Evolutionary conservation across 441 rosid genomes (phyloP), one percentile per base, ranked within the genome.

Genomic region (Croton laevigatus): DNA sequence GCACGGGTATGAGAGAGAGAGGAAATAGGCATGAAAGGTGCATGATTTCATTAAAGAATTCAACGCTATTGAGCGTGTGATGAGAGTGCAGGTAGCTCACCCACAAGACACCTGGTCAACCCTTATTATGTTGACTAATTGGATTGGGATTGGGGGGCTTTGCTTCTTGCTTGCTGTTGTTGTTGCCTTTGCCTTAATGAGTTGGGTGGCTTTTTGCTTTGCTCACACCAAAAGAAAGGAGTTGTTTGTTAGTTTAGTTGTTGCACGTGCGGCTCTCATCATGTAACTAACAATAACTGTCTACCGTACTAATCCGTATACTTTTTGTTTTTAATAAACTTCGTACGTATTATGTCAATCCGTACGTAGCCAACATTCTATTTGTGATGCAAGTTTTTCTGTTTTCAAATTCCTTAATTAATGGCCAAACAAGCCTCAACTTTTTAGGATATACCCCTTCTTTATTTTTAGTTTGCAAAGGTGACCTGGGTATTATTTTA

Each of bases 41-140:
- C 97, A 87, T 92, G 98, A 90, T 79, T 69, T 79, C 62, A 84
- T 88, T 87, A 90, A 89, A 91, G 89, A 92, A 94, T 90, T 94
- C 97, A 89, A 94, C 97, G 93, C 98, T 72, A 58, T 77, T 76
- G 90, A 48, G 91, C 82, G 94, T 86, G 97, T 90, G 97, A 87
- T 83, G 79, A 73, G 66, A 77, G 46, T 83, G 87, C 89, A 45
- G 98, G 90, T 94, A 85, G 91, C 88, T 89, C 98, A 94, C 93
- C 94, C 96, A 78, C 91, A 82, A 77, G 79, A 78, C 87, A 77
- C 94, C 85, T 73, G 95, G 97, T 91, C 95, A 87, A 87, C 82
- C 54, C 82, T 66, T 69, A 34, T 69, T 40, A n/a, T 20, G 48
- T 65, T 72, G 75, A 65, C 75, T 65, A 46, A 53, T 36, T 49